Conservation (phyloP, 768 basidiomycete genomes). For the Trametes cinnabarina region DNA sequence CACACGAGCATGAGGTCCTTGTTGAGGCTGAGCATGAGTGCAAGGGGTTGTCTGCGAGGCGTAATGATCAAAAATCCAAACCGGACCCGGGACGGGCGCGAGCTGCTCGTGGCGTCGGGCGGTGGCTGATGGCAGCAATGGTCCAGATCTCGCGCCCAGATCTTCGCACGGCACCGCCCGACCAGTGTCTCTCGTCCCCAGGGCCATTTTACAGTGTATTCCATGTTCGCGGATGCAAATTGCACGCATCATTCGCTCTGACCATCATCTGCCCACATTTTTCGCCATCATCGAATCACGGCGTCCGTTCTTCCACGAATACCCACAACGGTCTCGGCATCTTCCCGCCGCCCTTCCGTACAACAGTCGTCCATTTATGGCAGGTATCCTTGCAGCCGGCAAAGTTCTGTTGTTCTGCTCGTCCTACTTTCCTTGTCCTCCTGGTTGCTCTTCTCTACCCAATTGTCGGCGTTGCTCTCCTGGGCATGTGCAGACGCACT, state of each 20-base stretch:
- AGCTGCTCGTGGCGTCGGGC: constrained; percentile 1
- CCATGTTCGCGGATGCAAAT: constrained; percentile 29
- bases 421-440: constrained; percentile 5
- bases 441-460: background rate
- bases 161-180: constrained; percentile 19
- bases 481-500: background rate
- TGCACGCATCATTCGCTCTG: background rate
- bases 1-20: background rate
- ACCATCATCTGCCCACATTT: background rate
- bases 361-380: constrained; percentile 2
- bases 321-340: background rate
- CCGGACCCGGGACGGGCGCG: constrained; percentile 2
- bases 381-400: background rate
- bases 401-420: background rate
- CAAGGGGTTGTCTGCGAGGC: background rate
- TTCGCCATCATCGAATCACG: background rate
- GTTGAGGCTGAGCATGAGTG: too few species aligned
- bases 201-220: too few species aligned
- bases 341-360: constrained; percentile 1
- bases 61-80: constrained; percentile 10
- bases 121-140: constrained; percentile 8
- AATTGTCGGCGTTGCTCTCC: background rate
- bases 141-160: constrained; percentile 14
- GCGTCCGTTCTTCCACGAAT: background rate
- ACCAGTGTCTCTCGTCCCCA: too few species aligned